A percentile compares a stretch with the other conserved stretches of the same genome.
Conservation (phyloP, 768 basidiomycete species). For the Pleurotus tuber-regium region DNA sequence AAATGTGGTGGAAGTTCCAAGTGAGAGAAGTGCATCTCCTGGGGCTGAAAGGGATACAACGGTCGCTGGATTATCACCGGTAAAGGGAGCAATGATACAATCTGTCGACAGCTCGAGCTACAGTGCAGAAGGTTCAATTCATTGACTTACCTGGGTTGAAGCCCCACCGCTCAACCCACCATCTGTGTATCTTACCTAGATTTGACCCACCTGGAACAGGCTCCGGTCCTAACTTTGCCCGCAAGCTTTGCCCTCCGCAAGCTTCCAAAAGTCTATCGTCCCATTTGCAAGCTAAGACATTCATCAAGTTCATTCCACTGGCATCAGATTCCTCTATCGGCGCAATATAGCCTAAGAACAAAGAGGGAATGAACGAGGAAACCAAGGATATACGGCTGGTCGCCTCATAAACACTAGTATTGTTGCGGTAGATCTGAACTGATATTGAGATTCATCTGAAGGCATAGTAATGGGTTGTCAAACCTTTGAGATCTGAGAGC, state of each 20-base stretch:
- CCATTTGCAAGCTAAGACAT: constrained; percentile 74
- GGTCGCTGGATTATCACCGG: constrained; percentile 88
- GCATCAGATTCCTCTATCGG: constrained; percentile 88
- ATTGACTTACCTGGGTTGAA: constrained; percentile 54
- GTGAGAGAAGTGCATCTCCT: constrained; percentile 80
- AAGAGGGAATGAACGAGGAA: constrained; percentile 77
- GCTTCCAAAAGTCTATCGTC: constrained; percentile 61
- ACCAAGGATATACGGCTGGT: constrained; percentile 76
- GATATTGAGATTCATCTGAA: constrained; percentile 1
- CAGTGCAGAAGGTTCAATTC: background rate
- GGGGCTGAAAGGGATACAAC: constrained; percentile 71
- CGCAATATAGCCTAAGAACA: constrained; percentile 76
- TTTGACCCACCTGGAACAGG: constrained; percentile 69
- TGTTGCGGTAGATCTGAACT: constrained; percentile 52
- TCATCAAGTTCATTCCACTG: constrained; percentile 89
- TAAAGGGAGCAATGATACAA: constrained; percentile 80
- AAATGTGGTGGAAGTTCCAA: constrained; percentile 88
- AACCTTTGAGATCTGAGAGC: constrained; percentile 78
- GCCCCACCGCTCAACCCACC: constrained; percentile 77
- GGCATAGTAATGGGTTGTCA: background rate
- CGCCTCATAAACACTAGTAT: constrained; percentile 51
- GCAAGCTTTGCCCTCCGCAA: constrained; percentile 67
- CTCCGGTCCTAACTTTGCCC: constrained; percentile 70
- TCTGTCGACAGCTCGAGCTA: constrained; percentile 36
- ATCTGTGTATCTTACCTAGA: constrained; percentile 62